Evolutionary conservation across 768 basidiomycete genomes (phyloP), one percentile per base, ranked within the genome.

Genomic region (Dendrothele bispora): DNA sequence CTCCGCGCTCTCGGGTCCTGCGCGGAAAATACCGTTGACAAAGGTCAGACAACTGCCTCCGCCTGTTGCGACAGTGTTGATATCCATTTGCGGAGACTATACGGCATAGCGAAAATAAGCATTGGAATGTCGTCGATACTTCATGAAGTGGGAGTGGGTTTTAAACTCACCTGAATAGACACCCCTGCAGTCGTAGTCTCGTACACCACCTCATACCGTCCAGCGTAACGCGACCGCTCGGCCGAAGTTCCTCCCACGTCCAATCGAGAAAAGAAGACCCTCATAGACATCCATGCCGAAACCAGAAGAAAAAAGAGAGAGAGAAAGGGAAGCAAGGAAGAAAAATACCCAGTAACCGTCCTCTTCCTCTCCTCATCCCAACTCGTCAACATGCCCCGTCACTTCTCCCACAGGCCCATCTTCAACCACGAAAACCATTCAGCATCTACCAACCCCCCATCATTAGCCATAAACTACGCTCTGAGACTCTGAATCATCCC

Each of bases 191-290:
- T 97, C 0, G 93, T 95, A 0, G 95, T 95, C 63, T 98, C 95
- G 59, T 93, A 95, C 3, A 95, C 91, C 12, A 91, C 77, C 62
- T 98, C 94, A 60, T 93, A 94, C 26, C 87, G 76, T 0, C 94
- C 95, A n/a, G 88, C 87, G 61, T 86, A 98, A 27, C 95, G 81
- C 5, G 93, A 95, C 3, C 95, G 94, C 59, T 98, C 95, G 0
- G 95, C 97, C 0, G 88, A 91, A 0, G 95, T 98, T 11, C 94
- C 93, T 5, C 94, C 93, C n/a, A 95, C 88, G 53, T 94, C 92
- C 48, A 94, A 70, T 6, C 90, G 92, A 39, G 17, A 29, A 29
- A 5, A 24, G 1, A 24, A 30, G 27, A 7, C n/a, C n/a, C n/a
- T n/a, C n/a, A n/a, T n/a, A n/a, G 51, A 18, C 15, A 47, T 12